phyloP scores from a whole-genome alignment of 2,329 filamentous ascomycete species.

The Rachicladosporium sp. region DNA sequence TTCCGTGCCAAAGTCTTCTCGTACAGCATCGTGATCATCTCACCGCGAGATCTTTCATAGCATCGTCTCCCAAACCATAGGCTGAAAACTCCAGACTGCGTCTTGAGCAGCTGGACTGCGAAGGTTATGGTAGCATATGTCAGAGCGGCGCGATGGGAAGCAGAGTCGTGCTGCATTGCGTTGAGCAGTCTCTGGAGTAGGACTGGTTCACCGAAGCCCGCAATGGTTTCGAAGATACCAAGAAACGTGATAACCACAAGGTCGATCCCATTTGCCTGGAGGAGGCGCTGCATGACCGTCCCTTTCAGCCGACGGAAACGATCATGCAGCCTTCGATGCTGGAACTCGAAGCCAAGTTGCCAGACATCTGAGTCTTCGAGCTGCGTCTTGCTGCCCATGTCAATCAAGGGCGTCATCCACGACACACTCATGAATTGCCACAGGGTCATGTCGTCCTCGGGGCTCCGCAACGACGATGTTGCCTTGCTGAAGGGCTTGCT shows the following conservation, averaged over 20 bases:
- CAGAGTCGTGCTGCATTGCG: slow-evolving; percentile 46
- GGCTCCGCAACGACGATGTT: slow-evolving; percentile 50
- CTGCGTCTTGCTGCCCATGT: slow-evolving; percentile 49
- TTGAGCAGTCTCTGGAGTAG: slow-evolving; percentile 60
- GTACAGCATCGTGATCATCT: slow-evolving; percentile 75
- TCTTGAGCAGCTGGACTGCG: slow-evolving; percentile 45
- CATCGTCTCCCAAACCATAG: slow-evolving; percentile 71
- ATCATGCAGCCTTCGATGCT: slow-evolving; percentile 62
- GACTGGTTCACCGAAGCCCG: slow-evolving; percentile 47
- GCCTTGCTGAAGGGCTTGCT: slow-evolving; percentile 45
- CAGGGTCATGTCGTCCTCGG: slow-evolving; percentile 67
- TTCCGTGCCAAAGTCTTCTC: slow-evolving; percentile 64
- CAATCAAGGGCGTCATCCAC: slow-evolving; percentile 68
- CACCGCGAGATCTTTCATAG: slow-evolving; percentile 74
- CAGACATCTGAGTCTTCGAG: slow-evolving; percentile 72
- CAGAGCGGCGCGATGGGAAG: slow-evolving; percentile 45
- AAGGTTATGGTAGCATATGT: slow-evolving; percentile 55
- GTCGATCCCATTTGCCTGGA: slow-evolving; percentile 70
- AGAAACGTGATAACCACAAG: slow-evolving; percentile 55
- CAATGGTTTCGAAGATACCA: slow-evolving; percentile 49
- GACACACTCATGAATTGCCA: slow-evolving; percentile 78
- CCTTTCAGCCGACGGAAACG: slow-evolving; percentile 62
- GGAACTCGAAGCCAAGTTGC: slow-evolving; percentile 67
- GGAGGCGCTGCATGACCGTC: slow-evolving; percentile 55
- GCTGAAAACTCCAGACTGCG: slow-evolving; percentile 55